Percentiles rank a stretch among this genome's conserved stretches.
Evolutionary conservation across 106 monocot species (phyloP).

Genomic region (Dendrobium chrysotoxum): DNA sequence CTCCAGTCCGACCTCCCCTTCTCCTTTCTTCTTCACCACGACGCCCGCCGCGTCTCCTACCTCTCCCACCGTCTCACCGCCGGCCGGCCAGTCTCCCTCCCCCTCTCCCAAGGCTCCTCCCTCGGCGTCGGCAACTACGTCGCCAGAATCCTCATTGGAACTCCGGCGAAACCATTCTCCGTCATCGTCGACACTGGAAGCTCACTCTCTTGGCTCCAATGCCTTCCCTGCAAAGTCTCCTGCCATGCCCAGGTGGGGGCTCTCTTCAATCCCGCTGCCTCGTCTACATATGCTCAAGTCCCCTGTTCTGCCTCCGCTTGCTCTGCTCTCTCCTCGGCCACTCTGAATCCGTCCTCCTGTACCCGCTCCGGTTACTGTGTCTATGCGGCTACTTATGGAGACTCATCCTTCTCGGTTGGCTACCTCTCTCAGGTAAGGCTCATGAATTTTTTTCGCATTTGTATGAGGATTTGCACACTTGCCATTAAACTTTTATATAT

Average conservation of each 20-base stretch:
- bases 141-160: slow-evolving; percentile 58
- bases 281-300: slow-evolving; percentile 39
- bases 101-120: slow-evolving; percentile 32
- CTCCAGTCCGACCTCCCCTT: slow-evolving; percentile 13
- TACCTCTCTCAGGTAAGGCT: slow-evolving; percentile 28
- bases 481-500: too few relatives aligned
- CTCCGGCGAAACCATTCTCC: slow-evolving; percentile 40
- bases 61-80: slow-evolving; percentile 26
- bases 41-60: slow-evolving; percentile 37
- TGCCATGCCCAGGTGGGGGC: slow-evolving; percentile 51
- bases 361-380: slow-evolving; percentile 41
- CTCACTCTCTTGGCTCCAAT: slow-evolving; percentile 89
- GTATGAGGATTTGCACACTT: too few relatives aligned
- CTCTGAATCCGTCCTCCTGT: slow-evolving; percentile 68
- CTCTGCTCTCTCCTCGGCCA: slow-evolving; percentile 39
- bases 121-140: slow-evolving; percentile 74
- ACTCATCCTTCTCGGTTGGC: slow-evolving; percentile 80
- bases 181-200: slow-evolving; percentile 93
- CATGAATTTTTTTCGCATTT: too few relatives aligned
- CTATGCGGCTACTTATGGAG: slow-evolving; percentile 84
- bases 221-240: slow-evolving; percentile 60
- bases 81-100: slow-evolving; percentile 10
- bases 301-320: slow-evolving; percentile 54
- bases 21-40: slow-evolving; percentile 49
- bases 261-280: slow-evolving; percentile 63